Percentiles rank a stretch among this genome's conserved stretches.
These are phyloP conservation scores for Physcomitrellopsis africana DNA, from an alignment of 225 moss, liverwort and hornwort species.

Conservation along the genomic window DNA sequence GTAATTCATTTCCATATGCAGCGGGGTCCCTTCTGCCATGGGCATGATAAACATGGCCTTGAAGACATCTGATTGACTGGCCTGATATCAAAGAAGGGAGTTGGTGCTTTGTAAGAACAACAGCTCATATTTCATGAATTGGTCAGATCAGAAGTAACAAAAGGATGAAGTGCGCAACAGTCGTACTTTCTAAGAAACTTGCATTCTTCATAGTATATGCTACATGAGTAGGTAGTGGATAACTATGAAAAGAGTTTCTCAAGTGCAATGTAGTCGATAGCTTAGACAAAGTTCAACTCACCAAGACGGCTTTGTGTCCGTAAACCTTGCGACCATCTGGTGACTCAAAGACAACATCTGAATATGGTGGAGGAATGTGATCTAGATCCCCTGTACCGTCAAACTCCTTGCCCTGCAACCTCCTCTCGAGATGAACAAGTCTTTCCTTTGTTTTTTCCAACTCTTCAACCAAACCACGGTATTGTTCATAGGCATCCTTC, in stretches of 20 bases:
- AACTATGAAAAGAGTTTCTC: conserved; percentile 18
- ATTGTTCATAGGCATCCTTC: conserved; percentile 60
- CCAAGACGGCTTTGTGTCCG: conserved; percentile 68
- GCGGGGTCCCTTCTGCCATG: conserved; percentile 45
- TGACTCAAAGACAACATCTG: conserved; percentile 62
- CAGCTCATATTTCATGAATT: conserved; percentile 20
- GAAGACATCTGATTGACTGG: conserved; percentile 64
- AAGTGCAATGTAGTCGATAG: conserved; percentile 12
- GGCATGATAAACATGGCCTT: conserved; percentile 64
- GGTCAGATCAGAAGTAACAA: conserved; percentile 13
- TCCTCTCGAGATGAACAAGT: conserved; percentile 57
- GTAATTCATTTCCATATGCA: conserved; percentile 58
- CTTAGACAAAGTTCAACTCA: conserved; percentile 29
- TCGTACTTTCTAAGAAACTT: neutral
- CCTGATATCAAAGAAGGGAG: conserved; percentile 46
- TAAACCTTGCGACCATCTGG: conserved; percentile 66
- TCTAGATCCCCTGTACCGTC: conserved; percentile 48
- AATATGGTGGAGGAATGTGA: conserved; percentile 61
- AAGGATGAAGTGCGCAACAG: conserved; percentile 2
- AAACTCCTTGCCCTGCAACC: conserved; percentile 63
- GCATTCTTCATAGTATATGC: neutral
- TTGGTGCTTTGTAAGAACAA: conserved; percentile 29
- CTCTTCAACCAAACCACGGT: conserved; percentile 65
- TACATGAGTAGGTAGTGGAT: neutral
- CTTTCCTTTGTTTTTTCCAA: conserved; percentile 66